phyloP scores from a whole-genome alignment of 2,329 filamentous ascomycete species.

The Aspergillus puulaauensis region DNA sequence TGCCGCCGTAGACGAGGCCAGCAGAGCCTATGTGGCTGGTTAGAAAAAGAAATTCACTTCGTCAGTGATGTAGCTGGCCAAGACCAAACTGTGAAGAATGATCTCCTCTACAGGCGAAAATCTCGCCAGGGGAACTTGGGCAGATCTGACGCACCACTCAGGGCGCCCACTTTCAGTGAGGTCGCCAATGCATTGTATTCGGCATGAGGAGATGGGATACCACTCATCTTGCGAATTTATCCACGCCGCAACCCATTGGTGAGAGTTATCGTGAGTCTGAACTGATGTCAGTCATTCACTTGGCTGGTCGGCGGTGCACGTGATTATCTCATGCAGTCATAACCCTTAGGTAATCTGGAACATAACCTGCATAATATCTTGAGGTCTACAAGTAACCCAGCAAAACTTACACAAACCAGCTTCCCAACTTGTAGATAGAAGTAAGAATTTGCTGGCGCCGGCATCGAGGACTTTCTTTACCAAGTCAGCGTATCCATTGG shows the following conservation, averaged over 20 bases:
- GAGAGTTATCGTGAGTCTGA: not conserved
- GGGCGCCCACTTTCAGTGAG: slow-evolving; percentile 60
- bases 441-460: too few species aligned
- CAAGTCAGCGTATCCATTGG: too few species aligned
- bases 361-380: not conserved
- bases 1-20: slow-evolving; percentile 65
- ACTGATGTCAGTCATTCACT: not conserved
- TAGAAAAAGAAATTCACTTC: not conserved
- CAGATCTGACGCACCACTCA: slow-evolving; percentile 51
- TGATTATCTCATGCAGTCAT: not conserved
- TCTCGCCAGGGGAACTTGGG: not conserved
- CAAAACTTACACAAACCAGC: too few species aligned
- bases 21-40: slow-evolving; percentile 32
- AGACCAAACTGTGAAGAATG: not conserved
- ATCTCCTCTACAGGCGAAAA: not conserved
- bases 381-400: too few species aligned
- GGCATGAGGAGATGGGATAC: slow-evolving; percentile 15
- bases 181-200: slow-evolving; percentile 26
- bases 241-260: not conserved
- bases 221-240: slow-evolving; percentile 28
- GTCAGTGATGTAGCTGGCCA: not conserved
- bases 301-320: not conserved
- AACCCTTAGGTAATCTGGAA: not conserved
- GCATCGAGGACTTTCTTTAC: too few species aligned
- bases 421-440: too few species aligned